Evolutionary conservation across 257 asterid genomes (phyloP).

Genomic region (Lantana camara): DNA sequence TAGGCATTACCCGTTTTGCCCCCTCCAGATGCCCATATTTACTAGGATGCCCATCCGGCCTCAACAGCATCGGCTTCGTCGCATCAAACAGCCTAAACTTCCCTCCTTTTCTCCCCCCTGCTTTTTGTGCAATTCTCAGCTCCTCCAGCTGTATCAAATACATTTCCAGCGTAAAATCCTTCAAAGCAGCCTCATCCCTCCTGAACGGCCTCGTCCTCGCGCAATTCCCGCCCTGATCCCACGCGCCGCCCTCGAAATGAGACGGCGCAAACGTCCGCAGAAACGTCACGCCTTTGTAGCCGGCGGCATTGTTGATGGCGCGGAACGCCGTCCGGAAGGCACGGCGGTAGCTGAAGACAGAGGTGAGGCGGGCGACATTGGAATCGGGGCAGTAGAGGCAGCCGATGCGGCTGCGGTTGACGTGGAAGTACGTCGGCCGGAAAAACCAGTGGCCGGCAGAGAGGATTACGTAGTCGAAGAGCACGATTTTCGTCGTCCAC

Average conservation of each 20-base stretch:
- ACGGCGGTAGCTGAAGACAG: conserved; percentile 56
- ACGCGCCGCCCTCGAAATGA: conserved; percentile 70
- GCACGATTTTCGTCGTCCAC: conserved; percentile 45
- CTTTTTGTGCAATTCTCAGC: conserved; percentile 50
- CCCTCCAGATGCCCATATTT: conserved; percentile 44
- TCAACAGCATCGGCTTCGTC: conserved; percentile 44
- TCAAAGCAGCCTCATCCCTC: conserved; percentile 44
- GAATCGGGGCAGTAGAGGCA: conserved; percentile 61
- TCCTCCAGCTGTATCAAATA: conserved; percentile 63
- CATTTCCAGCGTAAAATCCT: conserved; percentile 47
- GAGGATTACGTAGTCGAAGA: conserved; percentile 58
- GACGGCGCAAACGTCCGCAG: conserved; percentile 69
- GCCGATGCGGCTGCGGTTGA: conserved; percentile 42
- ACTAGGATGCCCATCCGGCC: conserved; percentile 64
- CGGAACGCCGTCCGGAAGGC: conserved; percentile 67
- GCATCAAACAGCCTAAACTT: conserved; percentile 45
- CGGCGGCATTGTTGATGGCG: conserved; percentile 39
- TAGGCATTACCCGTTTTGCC: conserved; percentile 29
- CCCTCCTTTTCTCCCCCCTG: conserved; percentile 44
- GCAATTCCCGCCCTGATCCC: conserved; percentile 79
- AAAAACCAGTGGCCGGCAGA: conserved; percentile 82
- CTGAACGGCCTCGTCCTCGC: conserved; percentile 51
- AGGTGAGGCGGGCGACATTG: conserved; percentile 36
- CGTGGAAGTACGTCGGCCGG: conserved; percentile 64
- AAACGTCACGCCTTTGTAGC: conserved; percentile 47